These are phyloP conservation scores for Cryptosporidium ubiquitum DNA, from an alignment of 169 alveolate genomes.

Conservation along the genomic window DNA sequence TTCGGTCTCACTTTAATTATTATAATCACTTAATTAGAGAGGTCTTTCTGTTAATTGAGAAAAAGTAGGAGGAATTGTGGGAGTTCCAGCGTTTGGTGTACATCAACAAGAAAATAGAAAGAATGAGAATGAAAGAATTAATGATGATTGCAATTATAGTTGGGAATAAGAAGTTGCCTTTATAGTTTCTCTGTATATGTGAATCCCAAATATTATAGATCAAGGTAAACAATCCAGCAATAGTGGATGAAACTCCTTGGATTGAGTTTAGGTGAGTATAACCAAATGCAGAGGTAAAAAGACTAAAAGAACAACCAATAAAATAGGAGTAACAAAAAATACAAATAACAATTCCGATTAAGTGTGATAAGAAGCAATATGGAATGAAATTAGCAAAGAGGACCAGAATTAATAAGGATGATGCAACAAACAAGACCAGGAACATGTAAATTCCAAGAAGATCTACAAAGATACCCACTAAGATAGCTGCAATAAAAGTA, in stretches of 20 bases:
- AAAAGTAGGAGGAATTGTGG: slow-evolving; percentile 10
- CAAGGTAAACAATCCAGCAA: slow-evolving; percentile 52
- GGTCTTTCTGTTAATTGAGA: slow-evolving; percentile 20
- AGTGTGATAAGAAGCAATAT: slow-evolving; percentile 27
- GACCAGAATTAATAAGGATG: slow-evolving; percentile 42
- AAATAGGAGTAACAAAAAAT: slow-evolving; percentile 64
- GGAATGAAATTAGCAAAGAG: slow-evolving; percentile 43
- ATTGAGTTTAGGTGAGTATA: slow-evolving; percentile 44
- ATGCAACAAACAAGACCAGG: slow-evolving; percentile 27
- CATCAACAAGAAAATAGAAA: slow-evolving; percentile 3
- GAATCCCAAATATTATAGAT: slow-evolving; percentile 44
- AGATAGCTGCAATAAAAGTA: slow-evolving; percentile 46
- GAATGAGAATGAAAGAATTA: slow-evolving; percentile 17
- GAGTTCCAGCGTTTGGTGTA: slow-evolving; percentile 46
- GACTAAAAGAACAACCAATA: slow-evolving; percentile 67
- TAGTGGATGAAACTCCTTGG: slow-evolving; percentile 69
- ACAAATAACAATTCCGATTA: slow-evolving; percentile 56
- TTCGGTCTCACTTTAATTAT: slow-evolving; percentile 1
- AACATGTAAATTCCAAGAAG: slow-evolving; percentile 31
- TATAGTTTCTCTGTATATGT: slow-evolving; percentile 15
- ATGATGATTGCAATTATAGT: slow-evolving; percentile 29
- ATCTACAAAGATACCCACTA: slow-evolving; percentile 56
- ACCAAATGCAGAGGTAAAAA: slow-evolving; percentile 51
- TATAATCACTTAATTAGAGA: slow-evolving; percentile 16
- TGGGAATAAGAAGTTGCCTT: slow-evolving; percentile 1